Evolutionary conservation across 1,284 basidiomycete genomes (phyloP), one percentile per base, ranked within the genome.

Genomic region (Pterula multifida): DNA sequence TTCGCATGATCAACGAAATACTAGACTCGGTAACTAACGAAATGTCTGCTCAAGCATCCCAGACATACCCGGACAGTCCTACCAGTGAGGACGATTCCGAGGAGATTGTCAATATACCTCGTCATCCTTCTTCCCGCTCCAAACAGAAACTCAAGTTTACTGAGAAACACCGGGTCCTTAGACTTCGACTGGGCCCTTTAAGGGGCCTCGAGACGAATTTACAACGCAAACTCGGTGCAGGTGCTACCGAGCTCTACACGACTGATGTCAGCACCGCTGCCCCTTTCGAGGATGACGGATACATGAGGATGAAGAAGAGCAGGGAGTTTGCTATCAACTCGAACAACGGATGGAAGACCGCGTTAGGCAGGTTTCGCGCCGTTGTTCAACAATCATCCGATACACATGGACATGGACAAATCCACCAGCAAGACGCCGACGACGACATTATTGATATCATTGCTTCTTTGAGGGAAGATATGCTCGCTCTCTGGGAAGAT

Each of bases 401-500:
- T 19, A 17, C 3, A 13, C 26, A 3, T 1, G 23, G 22, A 49
- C 50, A 3, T 63, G 60, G 1, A 53, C 52, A 12, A 49, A 49
- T 51, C 9, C 64, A 60, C 50, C 61, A 65, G 19, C 68, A 67
- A 48, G 72, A 75, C 36, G 63, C 68, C 6, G 72, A 76, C 39
- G 75, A 82, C 50, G 73, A 77, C 45, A 69, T 75, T 24, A 61
- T 71, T 35, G 76, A 76, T 47, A 67, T 80, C 9, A 72, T 87
- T 26, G 70, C 73, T 3, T 71, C 70, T 1, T 83, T 78, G 60
- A 68, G 68, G 36, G 78, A 79, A 6, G 81, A 84, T 55, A 83
- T 87, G 59, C 71, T 72, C 53, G 63, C 65, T 24, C 66, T 87
- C 1, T 87, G 85, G 84, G 68, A 70, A 42, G 83, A 87, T 56